Percentiles rank a stretch among this genome's conserved stretches.
Evolutionary conservation across 106 monocot species (phyloP).

Genomic region (Phalaenopsis equestris): DNA sequence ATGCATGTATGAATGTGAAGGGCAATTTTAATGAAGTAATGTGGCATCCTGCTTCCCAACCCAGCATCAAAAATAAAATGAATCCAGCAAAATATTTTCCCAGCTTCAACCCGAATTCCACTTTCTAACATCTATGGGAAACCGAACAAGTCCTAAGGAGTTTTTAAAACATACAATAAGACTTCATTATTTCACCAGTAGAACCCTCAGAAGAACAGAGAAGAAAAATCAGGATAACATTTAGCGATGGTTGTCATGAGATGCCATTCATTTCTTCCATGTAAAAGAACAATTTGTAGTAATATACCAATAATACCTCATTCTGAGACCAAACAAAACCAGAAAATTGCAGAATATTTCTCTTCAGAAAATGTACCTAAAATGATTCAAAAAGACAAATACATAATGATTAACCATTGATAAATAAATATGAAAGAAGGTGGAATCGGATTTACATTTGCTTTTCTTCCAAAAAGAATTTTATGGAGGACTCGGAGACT

Average conservation of each 20-base stretch:
- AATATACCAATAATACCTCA: slow-evolving; percentile 36
- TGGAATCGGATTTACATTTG: slow-evolving; percentile 47
- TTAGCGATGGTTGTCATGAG: neutral
- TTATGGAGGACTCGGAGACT: slow-evolving; percentile 69
- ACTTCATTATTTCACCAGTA: neutral
- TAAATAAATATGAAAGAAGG: neutral
- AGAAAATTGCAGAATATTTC: slow-evolving; percentile 82
- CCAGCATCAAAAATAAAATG: neutral
- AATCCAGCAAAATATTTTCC: neutral
- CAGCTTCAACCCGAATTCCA: neutral
- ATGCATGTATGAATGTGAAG: neutral
- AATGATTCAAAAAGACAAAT: slow-evolving; percentile 11
- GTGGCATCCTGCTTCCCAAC: neutral
- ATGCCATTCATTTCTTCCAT: neutral
- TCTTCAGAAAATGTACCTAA: slow-evolving; percentile 63
- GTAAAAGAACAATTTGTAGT: neutral
- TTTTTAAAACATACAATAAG: neutral
- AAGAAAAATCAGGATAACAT: neutral
- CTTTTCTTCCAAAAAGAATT: slow-evolving; percentile 71
- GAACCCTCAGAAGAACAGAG: neutral
- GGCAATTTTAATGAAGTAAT: neutral
- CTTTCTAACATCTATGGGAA: neutral
- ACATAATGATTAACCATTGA: neutral
- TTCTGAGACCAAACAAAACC: slow-evolving; percentile 81
- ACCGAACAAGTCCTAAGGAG: neutral